These are phyloP conservation scores for Vitis hybrid DNA, from an alignment of 177 flowering plant genomes.

Conservation along the genomic window DNA sequence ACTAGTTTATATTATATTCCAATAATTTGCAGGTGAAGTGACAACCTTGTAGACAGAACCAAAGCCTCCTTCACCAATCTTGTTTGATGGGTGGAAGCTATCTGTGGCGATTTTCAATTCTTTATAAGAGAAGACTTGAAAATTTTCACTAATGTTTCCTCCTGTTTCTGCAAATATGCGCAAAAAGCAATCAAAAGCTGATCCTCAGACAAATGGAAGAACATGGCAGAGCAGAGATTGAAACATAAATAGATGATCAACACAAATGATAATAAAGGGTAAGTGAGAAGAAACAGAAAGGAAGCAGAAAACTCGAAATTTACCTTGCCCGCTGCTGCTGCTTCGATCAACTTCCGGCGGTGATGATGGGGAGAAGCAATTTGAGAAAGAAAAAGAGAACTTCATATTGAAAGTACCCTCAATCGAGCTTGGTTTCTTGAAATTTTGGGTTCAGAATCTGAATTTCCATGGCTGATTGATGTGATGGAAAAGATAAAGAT, in stretches of 20 bases:
- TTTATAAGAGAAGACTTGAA: slow-evolving; percentile 22
- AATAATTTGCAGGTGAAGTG: neutral
- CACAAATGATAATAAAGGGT: neutral
- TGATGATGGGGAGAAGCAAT: slow-evolving; percentile 14
- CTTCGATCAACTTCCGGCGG: neutral
- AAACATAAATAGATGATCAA: neutral
- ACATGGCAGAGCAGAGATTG: neutral
- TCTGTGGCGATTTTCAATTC: slow-evolving; percentile 31
- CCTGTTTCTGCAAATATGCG: slow-evolving; percentile 1
- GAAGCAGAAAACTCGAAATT: neutral
- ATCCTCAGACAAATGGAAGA: no score
- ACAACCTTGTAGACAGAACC: slow-evolving; percentile 40
- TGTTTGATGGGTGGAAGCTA: slow-evolving; percentile 32
- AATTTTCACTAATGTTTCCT: slow-evolving; percentile 3
- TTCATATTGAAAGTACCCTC: slow-evolving; percentile 8
- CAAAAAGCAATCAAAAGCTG: neutral
- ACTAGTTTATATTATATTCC: neutral
- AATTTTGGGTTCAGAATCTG: neutral
- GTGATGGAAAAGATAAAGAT: neutral
- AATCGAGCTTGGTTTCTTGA: neutral
- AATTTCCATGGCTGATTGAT: neutral
- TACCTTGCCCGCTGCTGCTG: neutral
- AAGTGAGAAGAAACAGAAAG: neutral
- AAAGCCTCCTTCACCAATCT: slow-evolving; percentile 44
- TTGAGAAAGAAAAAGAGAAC: slow-evolving; percentile 4